These are phyloP conservation scores for Pulicaria dysenterica DNA, from an alignment of 129 eudicot genomes.

Conservation along the genomic window DNA sequence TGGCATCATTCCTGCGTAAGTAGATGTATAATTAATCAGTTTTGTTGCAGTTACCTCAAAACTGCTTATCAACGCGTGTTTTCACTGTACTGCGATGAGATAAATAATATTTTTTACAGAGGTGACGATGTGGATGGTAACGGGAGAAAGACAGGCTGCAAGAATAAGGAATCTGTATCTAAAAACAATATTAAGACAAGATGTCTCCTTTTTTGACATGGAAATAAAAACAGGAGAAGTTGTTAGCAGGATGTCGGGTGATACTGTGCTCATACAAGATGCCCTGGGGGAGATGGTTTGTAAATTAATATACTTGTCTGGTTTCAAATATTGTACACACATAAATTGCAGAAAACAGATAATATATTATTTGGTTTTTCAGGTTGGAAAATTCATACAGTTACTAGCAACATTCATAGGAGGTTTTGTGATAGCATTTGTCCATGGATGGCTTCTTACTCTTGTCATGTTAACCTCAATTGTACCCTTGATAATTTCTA, in stretches of 20 bases:
- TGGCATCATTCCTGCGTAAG: constrained; percentile 75
- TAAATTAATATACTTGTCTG: too few species aligned
- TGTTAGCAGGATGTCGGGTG: constrained; percentile 65
- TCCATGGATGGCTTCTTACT: constrained; percentile 84
- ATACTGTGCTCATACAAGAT: constrained; percentile 80
- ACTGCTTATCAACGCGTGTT: too few species aligned
- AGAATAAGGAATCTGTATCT: constrained; percentile 66
- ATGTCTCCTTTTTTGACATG: constrained; percentile 20
- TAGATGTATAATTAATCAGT: background rate
- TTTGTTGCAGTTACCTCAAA: background rate
- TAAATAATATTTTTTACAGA: constrained; percentile 31
- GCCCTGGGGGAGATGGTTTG: constrained; percentile 88
- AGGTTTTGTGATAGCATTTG: constrained; percentile 63
- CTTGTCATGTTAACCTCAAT: constrained; percentile 64
- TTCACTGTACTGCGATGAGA: too few species aligned
- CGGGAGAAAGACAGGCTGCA: constrained; percentile 88
- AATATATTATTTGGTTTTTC: background rate
- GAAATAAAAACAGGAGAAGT: constrained; percentile 32
- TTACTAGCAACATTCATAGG: constrained; percentile 66
- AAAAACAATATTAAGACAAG: constrained; percentile 52
- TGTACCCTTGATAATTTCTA: constrained; percentile 57
- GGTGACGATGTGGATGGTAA: constrained; percentile 83
- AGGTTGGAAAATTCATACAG: constrained; percentile 84
- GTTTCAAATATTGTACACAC: too few species aligned
- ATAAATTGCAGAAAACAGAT: background rate